phyloP scores from a whole-genome alignment of 305 asterid genomes.

The Rubia balearica region DNA sequence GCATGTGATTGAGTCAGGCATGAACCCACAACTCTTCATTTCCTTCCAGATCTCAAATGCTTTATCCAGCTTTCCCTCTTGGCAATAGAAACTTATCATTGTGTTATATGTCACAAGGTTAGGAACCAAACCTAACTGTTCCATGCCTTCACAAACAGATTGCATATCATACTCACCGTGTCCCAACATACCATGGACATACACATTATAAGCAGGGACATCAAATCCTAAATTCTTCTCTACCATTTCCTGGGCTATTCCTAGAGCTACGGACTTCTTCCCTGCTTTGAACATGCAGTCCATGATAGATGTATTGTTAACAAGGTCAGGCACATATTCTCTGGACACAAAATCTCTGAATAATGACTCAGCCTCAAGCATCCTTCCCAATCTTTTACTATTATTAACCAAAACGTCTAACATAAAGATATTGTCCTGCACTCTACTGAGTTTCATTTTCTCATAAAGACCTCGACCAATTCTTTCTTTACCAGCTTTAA shows the following conservation, averaged over 20 bases:
- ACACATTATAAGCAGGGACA: conserved; percentile 55
- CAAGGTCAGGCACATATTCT: conserved; percentile 61
- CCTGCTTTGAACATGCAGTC: conserved; percentile 81
- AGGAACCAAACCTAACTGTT: conserved; percentile 54
- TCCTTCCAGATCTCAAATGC: conserved; percentile 53
- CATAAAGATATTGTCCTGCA: conserved; percentile 47
- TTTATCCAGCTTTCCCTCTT: conserved; percentile 49
- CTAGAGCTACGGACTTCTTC: conserved; percentile 57
- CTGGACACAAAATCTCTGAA: conserved; percentile 38
- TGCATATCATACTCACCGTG: conserved; percentile 55
- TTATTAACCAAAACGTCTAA: conserved; percentile 57
- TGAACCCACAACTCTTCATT: conserved; percentile 49
- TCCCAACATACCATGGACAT: conserved; percentile 63
- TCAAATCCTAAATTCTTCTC: conserved; percentile 52
- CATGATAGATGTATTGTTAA: conserved; percentile 72
- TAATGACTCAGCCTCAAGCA: conserved; percentile 54
- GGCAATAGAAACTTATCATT: conserved; percentile 58
- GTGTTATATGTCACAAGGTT: conserved; percentile 65
- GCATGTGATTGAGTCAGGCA: conserved; percentile 56
- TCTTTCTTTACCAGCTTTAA: conserved; percentile 59
- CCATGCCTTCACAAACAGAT: conserved; percentile 50
- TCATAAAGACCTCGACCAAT: conserved; percentile 47
- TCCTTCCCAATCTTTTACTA: conserved; percentile 52
- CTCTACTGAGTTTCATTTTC: conserved; percentile 57
- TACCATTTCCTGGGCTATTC: conserved; percentile 54